Evolutionary conservation across 2,329 filamentous ascomycete genomes (phyloP), one percentile per base, ranked within the genome.

Genomic region (Exophiala oligosperma): DNA sequence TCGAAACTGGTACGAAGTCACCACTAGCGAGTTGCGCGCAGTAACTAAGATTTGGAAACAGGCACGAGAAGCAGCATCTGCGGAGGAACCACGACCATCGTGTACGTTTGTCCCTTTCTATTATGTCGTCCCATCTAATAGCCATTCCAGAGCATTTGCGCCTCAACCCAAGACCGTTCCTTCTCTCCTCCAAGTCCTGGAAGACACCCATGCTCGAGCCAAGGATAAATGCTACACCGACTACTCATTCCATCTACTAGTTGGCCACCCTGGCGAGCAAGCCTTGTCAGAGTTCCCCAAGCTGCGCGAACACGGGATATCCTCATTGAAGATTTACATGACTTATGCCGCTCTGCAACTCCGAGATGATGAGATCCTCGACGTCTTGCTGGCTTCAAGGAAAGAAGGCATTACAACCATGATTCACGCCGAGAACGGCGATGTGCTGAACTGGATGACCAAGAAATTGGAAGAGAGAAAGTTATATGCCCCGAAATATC

Each of bases 181-280:
- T 7, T 78, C 74, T 3, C 70, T 80, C 2, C 71, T 81, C 0
- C 67, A 73, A 29, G 75, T 74, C 1, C 68, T 81, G 2, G 66
- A 71, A n/a, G 72, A 71, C 11, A 78, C 77, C 0, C 76, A 79
- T 40, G 69, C 67, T 24, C 72, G 73, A 55, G 78, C 79, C 26
- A 67, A 69, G 17, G 70, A 72, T 29, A 76, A 75, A 17, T 79
- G 76, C 66, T 81, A 80, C 60, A 73, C 71, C 21, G 79, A 81
- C 66, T 81, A 81, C 66, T 76, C 74, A 2, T 81, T 84, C 60
- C 82, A 85, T 64, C 69, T 81, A 56, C 76, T 82, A 32, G 71
- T 82, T 32, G 74, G 76, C 0, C 79, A 81, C 57, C 78, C 79
- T 0, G 74, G 28, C 71, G 82, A 58, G 75, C 84, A 48, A 12